Conservation (phyloP, 768 basidiomycete species). For the Rubroboletus pulcherrimus region DNA sequence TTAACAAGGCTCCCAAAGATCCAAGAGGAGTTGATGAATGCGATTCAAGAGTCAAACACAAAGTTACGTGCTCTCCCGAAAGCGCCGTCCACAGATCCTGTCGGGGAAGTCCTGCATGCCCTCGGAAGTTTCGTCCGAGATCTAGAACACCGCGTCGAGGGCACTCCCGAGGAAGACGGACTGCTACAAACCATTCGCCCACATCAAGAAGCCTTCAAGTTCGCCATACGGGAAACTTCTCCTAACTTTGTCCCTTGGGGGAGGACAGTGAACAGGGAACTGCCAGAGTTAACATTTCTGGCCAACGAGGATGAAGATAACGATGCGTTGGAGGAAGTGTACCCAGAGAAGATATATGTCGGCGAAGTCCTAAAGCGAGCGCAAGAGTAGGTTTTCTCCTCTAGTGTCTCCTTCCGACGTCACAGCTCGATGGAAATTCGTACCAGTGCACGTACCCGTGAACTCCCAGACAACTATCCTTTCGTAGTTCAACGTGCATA, state of each 20-base stretch:
- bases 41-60: slow-evolving; percentile 39
- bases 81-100: slow-evolving; percentile 52
- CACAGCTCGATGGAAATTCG: neutral
- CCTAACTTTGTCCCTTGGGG: slow-evolving; percentile 57
- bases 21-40: slow-evolving; percentile 50
- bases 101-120: slow-evolving; percentile 51
- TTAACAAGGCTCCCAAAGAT: slow-evolving; percentile 55
- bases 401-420: neutral
- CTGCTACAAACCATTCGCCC: slow-evolving; percentile 55
- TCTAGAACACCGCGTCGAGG: slow-evolving; percentile 45
- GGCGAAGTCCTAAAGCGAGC: slow-evolving; percentile 51
- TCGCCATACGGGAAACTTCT: slow-evolving; percentile 47
- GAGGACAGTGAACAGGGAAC: slow-evolving; percentile 2
- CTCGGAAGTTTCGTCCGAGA: slow-evolving; percentile 47
- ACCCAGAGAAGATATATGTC: slow-evolving; percentile 37
- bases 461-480: slow-evolving; percentile 64
- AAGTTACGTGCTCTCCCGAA: slow-evolving; percentile 38
- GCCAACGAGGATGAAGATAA: slow-evolving; percentile 26
- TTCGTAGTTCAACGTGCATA: slow-evolving; percentile 55
- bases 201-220: slow-evolving; percentile 44
- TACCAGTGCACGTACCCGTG: slow-evolving; percentile 62
- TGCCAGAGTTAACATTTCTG: slow-evolving; percentile 31
- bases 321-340: too few species aligned
- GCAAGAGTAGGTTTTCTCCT: slow-evolving; percentile 37
- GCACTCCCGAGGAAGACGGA: slow-evolving; percentile 49